Conservation (phyloP, 129 eudicot species). For the Chrysanthemum makinoi region DNA sequence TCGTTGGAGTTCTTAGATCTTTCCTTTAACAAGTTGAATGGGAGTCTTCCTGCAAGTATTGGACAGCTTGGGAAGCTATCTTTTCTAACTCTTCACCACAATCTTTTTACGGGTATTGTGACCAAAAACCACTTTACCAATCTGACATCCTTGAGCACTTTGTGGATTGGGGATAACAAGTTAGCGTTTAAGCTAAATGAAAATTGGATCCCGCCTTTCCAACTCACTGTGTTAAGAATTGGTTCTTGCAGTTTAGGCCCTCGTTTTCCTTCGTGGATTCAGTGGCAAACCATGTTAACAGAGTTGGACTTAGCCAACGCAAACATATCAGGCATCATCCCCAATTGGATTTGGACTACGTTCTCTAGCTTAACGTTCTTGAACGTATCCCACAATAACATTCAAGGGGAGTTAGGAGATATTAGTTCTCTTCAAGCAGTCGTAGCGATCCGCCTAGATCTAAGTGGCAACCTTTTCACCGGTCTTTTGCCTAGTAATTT, state of each 20-base stretch:
- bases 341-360: slow-evolving; percentile 4
- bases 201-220: slow-evolving; percentile 16
- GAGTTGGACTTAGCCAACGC: background rate
- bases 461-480: slow-evolving; percentile 17
- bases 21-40: slow-evolving; percentile 7
- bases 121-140: slow-evolving; percentile 8
- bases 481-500: slow-evolving; percentile 22
- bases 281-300: background rate
- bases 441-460: slow-evolving; percentile 2
- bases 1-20: slow-evolving; percentile 14
- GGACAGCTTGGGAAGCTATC: background rate
- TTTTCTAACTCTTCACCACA: slow-evolving; percentile 5
- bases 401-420: slow-evolving; percentile 20
- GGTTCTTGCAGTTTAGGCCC: slow-evolving; percentile 18
- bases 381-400: slow-evolving; percentile 12
- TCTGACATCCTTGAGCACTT: slow-evolving; percentile 10
- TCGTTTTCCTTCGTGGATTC: slow-evolving; percentile 11
- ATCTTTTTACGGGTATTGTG: slow-evolving; percentile 3
- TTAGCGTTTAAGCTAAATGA: background rate
- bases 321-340: slow-evolving; percentile 16
- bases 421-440: slow-evolving; percentile 13
- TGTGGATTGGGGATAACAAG: slow-evolving; percentile 9
- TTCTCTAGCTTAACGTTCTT: background rate
- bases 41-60: slow-evolving; percentile 9
- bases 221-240: background rate